Evolutionary conservation across 129 eudicot species (phyloP), one percentile per base, ranked within the genome.

Genomic region (Artemisia annua): DNA sequence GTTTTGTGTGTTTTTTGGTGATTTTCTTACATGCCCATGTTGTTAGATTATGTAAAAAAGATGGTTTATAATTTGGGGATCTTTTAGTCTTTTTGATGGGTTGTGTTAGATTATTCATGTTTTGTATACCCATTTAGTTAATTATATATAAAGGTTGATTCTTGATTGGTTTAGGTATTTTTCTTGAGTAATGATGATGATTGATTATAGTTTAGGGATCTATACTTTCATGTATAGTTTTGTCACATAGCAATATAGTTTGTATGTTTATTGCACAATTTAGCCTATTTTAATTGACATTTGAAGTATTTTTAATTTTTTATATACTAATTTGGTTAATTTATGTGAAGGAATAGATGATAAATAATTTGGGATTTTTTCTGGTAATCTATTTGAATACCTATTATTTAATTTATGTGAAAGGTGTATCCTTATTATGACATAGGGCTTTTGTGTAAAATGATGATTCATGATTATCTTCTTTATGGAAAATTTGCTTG

Each of bases 391-490:
- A 2, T 15, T 73, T 28, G 17, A 50, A 50, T 18, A 50, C 62
- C 39, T 62, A 12, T 20, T 30, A 50, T 5, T 64, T 26, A 74
- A 52, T 51, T 73, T 14, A 22, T 66, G 32, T 65, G 9, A 73
- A 54, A 65, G 64, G 57, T 43, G 14, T 26, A 20, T 20, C n/a
- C 46, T 48, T 44, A 11, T 66, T 46, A 75, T 66, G 66, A 55
- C 46, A 22, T 44, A 3, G 72, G 79, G 49, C 18, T 32, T 63
- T 74, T 1, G 6, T 63, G 7, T 50, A 19, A 69, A 63, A 12
- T 7, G 64, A 74, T 64, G 65, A 32, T 30, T 52, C 54, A 32
- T 63, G 79, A 75, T 75, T 49, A 43, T 56, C 28, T 56, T 39
- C 66, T 52, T 14, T 39, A 64, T 53, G 76, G 46, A 32, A 64